These are phyloP conservation scores for Lachnellula hyalina DNA, from an alignment of 2,329 filamentous ascomycete genomes.

Conservation along the genomic window DNA sequence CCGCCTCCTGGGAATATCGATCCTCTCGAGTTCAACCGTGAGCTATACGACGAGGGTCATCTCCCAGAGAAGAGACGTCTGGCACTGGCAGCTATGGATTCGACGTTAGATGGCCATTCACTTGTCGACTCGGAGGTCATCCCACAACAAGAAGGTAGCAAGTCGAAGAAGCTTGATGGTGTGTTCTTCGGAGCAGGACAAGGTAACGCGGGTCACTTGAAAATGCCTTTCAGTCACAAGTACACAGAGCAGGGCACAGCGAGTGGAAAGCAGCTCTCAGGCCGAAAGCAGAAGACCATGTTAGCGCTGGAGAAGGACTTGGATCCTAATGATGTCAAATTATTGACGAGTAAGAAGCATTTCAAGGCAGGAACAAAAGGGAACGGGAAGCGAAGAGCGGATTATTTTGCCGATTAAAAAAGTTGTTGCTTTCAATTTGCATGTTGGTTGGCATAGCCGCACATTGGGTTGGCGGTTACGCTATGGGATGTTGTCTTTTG, in stretches of 20 bases:
- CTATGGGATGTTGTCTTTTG: neutral
- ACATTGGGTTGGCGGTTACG: slow-evolving; percentile 3
- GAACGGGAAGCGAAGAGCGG: slow-evolving; percentile 39
- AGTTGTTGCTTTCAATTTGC: neutral
- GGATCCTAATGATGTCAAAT: slow-evolving; percentile 70
- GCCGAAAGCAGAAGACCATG: slow-evolving; percentile 76
- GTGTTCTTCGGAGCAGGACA: slow-evolving; percentile 75
- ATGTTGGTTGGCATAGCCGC: neutral
- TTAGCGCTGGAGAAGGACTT: slow-evolving; percentile 79
- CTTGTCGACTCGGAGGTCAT: slow-evolving; percentile 45
- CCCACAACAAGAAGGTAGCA: slow-evolving; percentile 56
- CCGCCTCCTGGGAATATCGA: slow-evolving; percentile 75
- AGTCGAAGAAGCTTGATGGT: slow-evolving; percentile 75
- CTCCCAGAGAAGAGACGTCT: slow-evolving; percentile 76
- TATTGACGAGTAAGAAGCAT: slow-evolving; percentile 78
- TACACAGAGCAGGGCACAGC: slow-evolving; percentile 73
- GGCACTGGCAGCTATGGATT: slow-evolving; percentile 45
- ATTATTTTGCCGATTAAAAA: slow-evolving; percentile 31
- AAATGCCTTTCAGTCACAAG: slow-evolving; percentile 82
- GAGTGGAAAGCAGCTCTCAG: slow-evolving; percentile 65
- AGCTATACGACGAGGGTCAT: slow-evolving; percentile 79
- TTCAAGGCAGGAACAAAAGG: slow-evolving; percentile 72
- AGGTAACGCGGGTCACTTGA: slow-evolving; percentile 60
- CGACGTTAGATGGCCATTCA: slow-evolving; percentile 32
- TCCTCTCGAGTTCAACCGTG: slow-evolving; percentile 73